Conservation (phyloP, 2,329 filamentous ascomycete species). For the Colletotrichum agaves region DNA sequence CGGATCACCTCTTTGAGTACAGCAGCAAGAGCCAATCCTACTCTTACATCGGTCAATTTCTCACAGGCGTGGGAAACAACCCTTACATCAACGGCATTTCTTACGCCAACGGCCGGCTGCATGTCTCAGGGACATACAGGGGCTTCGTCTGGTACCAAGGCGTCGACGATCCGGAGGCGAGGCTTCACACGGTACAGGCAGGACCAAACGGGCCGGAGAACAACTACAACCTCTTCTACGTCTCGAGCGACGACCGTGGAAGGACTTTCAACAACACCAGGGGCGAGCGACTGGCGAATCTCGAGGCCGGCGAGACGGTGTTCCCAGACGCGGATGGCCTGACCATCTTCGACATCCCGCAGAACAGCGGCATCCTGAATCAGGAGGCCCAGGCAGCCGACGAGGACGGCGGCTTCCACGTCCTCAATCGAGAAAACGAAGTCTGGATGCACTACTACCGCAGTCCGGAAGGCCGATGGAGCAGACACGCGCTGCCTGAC, state of each 20-base stretch:
- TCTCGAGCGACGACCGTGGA: slow-evolving; percentile 25
- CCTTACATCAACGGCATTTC: slow-evolving; percentile 36
- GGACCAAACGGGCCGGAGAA: slow-evolving; percentile 36
- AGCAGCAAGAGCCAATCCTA: slow-evolving; percentile 13
- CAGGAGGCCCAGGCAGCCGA: slow-evolving; percentile 35
- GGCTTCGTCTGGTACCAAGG: slow-evolving; percentile 36
- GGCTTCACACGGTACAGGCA: slow-evolving; percentile 29
- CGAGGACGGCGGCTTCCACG: slow-evolving; percentile 28
- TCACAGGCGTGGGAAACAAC: slow-evolving; percentile 31
- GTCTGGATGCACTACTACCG: slow-evolving; percentile 35
- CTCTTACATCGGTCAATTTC: slow-evolving; percentile 34
- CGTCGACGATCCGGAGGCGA: slow-evolving; percentile 27
- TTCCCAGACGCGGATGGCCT: slow-evolving; percentile 29
- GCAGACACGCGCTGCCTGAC: slow-evolving; percentile 13
- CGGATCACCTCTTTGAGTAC: slow-evolving; percentile 31
- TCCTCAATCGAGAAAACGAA: slow-evolving; percentile 31
- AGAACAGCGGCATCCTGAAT: slow-evolving; percentile 28
- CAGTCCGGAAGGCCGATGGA: slow-evolving; percentile 18
- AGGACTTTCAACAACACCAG: slow-evolving; percentile 18
- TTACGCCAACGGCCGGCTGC: slow-evolving; percentile 25
- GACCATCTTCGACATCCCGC: slow-evolving; percentile 35
- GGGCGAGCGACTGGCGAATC: slow-evolving; percentile 26
- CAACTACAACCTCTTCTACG: slow-evolving; percentile 34
- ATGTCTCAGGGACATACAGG: slow-evolving; percentile 34
- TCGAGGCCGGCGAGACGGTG: slow-evolving; percentile 30